Conservation (phyloP, 345 rosid genomes). For the Xanthoceras sorbifolium region DNA sequence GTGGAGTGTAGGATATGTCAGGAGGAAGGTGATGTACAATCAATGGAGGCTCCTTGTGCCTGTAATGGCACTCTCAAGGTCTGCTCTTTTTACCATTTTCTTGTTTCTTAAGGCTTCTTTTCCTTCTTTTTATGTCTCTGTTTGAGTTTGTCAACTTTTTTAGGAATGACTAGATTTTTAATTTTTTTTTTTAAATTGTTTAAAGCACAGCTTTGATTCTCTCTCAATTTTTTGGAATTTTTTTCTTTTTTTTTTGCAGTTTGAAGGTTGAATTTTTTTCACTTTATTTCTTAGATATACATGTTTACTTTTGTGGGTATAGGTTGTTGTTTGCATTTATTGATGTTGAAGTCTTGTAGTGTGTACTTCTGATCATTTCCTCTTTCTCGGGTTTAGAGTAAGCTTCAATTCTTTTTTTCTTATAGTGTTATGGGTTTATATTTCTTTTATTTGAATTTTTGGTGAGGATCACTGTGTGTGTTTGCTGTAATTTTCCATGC, state of each 20-base stretch:
- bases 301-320: not conserved
- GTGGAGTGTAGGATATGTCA: conserved; percentile 76
- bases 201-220: not conserved
- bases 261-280: conserved; percentile 9
- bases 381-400: not conserved
- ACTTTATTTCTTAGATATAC: too few relatives aligned
- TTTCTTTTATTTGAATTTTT: not conserved
- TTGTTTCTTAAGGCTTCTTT: not conserved
- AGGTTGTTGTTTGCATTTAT: conserved; percentile 24
- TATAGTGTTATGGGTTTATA: not conserved
- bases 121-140: not conserved
- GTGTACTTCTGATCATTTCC: not conserved
- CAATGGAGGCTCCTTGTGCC: conserved; percentile 68
- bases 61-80: conserved; percentile 76
- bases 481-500: not conserved
- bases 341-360: conserved; percentile 2
- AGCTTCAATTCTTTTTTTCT: not conserved
- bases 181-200: not conserved
- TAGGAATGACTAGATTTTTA: too few relatives aligned
- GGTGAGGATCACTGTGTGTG: not conserved
- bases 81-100: conserved; percentile 7
- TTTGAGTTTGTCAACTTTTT: conserved; percentile 4
- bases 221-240: not conserved
- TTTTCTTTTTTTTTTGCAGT: not conserved
- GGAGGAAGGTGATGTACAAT: conserved; percentile 49